Evolutionary conservation across 73 alveolate species (phyloP).

Genomic region (Paramecium bursaria): DNA sequence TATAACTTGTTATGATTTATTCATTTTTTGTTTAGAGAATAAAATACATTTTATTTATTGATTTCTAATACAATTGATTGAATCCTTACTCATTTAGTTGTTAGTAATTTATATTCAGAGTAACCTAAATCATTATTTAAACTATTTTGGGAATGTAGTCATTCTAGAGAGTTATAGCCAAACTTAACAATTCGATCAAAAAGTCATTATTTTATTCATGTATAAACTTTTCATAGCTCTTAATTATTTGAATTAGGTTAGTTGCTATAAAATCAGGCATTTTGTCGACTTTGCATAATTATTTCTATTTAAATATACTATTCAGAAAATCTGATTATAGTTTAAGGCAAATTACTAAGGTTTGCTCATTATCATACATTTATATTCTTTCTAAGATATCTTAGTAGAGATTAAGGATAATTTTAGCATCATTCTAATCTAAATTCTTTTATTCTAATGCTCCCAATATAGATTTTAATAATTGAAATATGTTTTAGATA

Average conservation of each 20-base stretch:
- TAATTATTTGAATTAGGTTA: conserved; percentile 28
- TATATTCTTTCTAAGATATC: conserved; percentile 44
- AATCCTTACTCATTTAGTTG: conserved; percentile 13
- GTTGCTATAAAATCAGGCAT: conserved; percentile 40
- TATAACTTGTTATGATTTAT: conserved; percentile 13
- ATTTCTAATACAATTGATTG: not conserved
- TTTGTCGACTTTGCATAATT: conserved; percentile 10
- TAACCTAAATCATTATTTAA: conserved; percentile 36
- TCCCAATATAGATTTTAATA: conserved; percentile 2
- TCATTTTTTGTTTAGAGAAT: conserved; percentile 29
- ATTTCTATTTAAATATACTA: conserved; percentile 16
- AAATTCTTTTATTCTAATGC: conserved; percentile 32
- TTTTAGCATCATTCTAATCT: conserved; percentile 27
- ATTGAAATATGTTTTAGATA: not conserved
- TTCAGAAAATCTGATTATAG: conserved; percentile 19
- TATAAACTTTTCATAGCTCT: conserved; percentile 30
- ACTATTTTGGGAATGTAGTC: conserved; percentile 7
- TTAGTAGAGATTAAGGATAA: conserved; percentile 12
- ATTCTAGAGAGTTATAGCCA: conserved; percentile 19
- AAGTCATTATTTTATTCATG: conserved; percentile 48
- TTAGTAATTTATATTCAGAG: conserved; percentile 13
- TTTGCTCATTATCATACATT: not conserved
- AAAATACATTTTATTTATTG: not conserved
- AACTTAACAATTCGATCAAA: conserved; percentile 6
- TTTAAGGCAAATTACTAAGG: not conserved